Base-by-base conservation (phyloP, 1,284 basidiomycete genomes). In the Melanopsichium pennsylvanicum region DNA sequence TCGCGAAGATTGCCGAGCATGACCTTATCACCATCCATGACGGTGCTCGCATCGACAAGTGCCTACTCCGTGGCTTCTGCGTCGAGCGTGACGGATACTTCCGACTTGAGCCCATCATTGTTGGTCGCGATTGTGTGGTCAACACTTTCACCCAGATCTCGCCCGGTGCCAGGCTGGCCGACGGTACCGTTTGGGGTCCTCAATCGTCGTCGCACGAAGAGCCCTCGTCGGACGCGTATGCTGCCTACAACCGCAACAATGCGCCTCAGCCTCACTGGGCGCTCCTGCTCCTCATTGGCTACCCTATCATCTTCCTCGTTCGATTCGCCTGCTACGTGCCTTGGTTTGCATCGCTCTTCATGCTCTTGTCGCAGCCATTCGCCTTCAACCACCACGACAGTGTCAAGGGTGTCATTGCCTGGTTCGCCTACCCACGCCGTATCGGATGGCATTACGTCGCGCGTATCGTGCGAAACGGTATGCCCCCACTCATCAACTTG, bases 91-190 rank as follows among this genome's bases (percentile, higher is more conserved):
- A 79, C 41, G 79, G 79, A 32, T 81, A 78, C 70, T 81, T 81
- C 71, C 56, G 79, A 16, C 62, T 81, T 19, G 79, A 81, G 47
- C 79, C 79, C 26, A 74, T 80, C 63, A 75, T 81, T 35, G 72
- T 81, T 47, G 79, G 79, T 16, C 76, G 79, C 33, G 79, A 81
- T 61, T 81, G 79, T 52, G 78, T 81, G 32, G 66, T 81, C 56
- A 81, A 81, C 64, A 80, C 79, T 4, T 81, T 78, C 42, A 81
- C 79, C 8, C 75, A 80, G 47, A 80, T 81, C 52, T 79, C 79
- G 34, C 79, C 79, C 13, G 79, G 79, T 51, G 79, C 79, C 25
- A 70, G 78, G 13, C 49, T 81, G 9, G 79, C 76, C 16, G 78
- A 81, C 41, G 79, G 79, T 22, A 80, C 79, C 3, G 79, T 81